Percentiles rank a stretch among this genome's conserved stretches.
Conservation (phyloP, 225 moss, liverwort and hornwort genomes). For the Asterella californica region DNA sequence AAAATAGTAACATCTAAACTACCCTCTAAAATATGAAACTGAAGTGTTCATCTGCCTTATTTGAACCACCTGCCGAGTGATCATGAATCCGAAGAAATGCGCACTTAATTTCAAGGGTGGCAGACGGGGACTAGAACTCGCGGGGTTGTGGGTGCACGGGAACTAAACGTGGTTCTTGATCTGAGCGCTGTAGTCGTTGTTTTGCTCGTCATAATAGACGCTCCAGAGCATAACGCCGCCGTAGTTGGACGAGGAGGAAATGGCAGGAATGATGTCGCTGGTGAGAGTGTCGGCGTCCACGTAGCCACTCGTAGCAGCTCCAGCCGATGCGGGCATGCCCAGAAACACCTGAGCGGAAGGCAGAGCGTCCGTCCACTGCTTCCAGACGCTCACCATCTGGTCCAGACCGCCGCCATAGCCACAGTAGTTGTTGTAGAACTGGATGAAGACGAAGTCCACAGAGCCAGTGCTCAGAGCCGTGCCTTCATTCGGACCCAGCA, state of each 20-base stretch:
- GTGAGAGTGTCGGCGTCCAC: not conserved
- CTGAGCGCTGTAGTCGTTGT: no score
- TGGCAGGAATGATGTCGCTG: not conserved
- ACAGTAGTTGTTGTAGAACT: conserved; percentile 15
- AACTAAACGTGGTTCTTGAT: no score
- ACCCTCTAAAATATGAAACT: no score
- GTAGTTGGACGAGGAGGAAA: not conserved
- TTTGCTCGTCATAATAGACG: no score
- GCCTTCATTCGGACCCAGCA: not conserved
- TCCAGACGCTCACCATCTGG: not conserved
- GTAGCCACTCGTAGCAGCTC: not conserved
- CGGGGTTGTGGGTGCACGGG: no score
- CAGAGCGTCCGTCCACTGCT: conserved; percentile 9
- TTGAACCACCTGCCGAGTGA: no score
- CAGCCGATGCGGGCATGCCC: not conserved
- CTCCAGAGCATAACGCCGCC: not conserved
- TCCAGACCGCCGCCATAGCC: not conserved
- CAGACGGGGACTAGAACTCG: no score
- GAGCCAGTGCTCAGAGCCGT: conserved; percentile 1
- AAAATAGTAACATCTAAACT: no score
- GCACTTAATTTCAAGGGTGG: no score
- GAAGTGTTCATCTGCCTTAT: no score
- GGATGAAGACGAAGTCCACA: conserved; percentile 4
- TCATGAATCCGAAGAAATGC: no score
- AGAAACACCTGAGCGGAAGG: not conserved